Evolutionary conservation across 352 stramenopile species (phyloP).

Genomic region (Pythium dissotocum): DNA sequence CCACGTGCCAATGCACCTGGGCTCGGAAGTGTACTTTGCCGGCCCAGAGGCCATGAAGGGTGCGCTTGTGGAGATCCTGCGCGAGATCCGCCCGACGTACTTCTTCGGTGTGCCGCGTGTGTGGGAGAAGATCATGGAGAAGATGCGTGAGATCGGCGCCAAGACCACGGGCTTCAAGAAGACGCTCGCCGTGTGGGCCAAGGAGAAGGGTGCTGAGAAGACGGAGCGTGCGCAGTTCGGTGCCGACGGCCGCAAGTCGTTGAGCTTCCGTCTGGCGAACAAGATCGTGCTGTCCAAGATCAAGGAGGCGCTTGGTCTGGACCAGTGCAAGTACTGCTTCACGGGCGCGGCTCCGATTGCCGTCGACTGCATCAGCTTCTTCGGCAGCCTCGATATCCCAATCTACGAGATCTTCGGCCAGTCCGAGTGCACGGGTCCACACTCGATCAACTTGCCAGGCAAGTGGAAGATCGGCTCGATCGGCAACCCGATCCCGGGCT

Average conservation of each 20-base stretch:
- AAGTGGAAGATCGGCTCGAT: conserved; percentile 89
- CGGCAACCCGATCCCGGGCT: conserved; percentile 61
- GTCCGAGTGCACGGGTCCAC: conserved; percentile 89
- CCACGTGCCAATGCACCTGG: conserved; percentile 61
- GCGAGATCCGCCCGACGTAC: conserved; percentile 63
- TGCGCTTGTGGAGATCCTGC: conserved; percentile 60
- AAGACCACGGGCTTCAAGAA: conserved; percentile 83
- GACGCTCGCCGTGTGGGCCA: conserved; percentile 82
- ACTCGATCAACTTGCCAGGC: conserved; percentile 60
- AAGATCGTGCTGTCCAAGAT: conserved; percentile 82
- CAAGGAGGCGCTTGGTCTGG: conserved; percentile 72
- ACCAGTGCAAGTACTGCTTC: conserved; percentile 83
- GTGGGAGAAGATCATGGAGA: conserved; percentile 89
- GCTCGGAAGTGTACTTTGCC: conserved; percentile 76
- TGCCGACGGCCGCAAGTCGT: conserved; percentile 44
- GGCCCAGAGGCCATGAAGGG: conserved; percentile 72
- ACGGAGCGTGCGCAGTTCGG: conserved; percentile 70
- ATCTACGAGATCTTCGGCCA: conserved; percentile 92
- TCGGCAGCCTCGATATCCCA: conserved; percentile 92
- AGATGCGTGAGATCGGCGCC: conserved; percentile 58
- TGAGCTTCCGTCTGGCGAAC: conserved; percentile 84
- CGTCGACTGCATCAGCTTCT: conserved; percentile 76
- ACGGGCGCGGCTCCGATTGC: conserved; percentile 77
- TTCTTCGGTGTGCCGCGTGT: conserved; percentile 88
- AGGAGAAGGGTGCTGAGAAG: conserved; percentile 61